Percentiles rank a stretch among this genome's conserved stretches.
phyloP scores from a whole-genome alignment of 768 basidiomycete genomes.

The Butyriboletus loyo region DNA sequence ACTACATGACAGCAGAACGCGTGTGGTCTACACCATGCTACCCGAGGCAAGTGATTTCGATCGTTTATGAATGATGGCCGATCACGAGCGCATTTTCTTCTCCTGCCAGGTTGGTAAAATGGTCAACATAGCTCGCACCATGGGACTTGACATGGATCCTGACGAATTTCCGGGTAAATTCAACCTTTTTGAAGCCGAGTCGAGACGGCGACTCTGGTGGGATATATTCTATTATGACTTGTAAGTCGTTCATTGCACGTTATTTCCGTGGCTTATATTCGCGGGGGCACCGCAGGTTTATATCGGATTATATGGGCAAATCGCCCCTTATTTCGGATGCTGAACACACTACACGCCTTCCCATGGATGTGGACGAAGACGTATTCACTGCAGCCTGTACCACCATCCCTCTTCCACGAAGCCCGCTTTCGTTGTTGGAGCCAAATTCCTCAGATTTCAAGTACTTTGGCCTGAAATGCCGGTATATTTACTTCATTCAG shows the following conservation, averaged over 20 bases:
- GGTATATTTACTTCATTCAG: conserved; percentile 37
- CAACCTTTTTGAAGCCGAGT: conserved; percentile 49
- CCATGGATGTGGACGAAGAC: conserved; percentile 56
- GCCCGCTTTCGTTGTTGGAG: conserved; percentile 22
- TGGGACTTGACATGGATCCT: conserved; percentile 62
- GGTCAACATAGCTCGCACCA: conserved; percentile 59
- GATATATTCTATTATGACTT: conserved; percentile 74
- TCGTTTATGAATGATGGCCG: conserved; percentile 24
- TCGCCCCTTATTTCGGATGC: conserved; percentile 55
- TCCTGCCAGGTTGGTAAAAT: conserved; percentile 59
- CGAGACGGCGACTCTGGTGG: conserved; percentile 69
- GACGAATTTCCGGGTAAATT: conserved; percentile 49
- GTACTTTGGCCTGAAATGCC: conserved; percentile 58
- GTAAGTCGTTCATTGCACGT: conserved; percentile 42
- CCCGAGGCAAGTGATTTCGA: conserved; percentile 29
- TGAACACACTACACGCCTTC: conserved; percentile 54
- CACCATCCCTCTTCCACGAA: conserved; percentile 39
- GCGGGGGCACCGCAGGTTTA: conserved; percentile 45
- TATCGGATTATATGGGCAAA: conserved; percentile 65
- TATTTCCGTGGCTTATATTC: conserved; percentile 11
- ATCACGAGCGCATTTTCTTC: conserved; percentile 6
- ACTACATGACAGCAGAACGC: conserved; percentile 49
- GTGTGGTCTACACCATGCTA: conserved; percentile 35
- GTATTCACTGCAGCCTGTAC: conserved; percentile 47
- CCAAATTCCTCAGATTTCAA: conserved; percentile 36